Percentiles rank a stretch among this genome's conserved stretches.
Evolutionary conservation across 768 basidiomycete genomes (phyloP).

Genomic region (Harrya chromipes): DNA sequence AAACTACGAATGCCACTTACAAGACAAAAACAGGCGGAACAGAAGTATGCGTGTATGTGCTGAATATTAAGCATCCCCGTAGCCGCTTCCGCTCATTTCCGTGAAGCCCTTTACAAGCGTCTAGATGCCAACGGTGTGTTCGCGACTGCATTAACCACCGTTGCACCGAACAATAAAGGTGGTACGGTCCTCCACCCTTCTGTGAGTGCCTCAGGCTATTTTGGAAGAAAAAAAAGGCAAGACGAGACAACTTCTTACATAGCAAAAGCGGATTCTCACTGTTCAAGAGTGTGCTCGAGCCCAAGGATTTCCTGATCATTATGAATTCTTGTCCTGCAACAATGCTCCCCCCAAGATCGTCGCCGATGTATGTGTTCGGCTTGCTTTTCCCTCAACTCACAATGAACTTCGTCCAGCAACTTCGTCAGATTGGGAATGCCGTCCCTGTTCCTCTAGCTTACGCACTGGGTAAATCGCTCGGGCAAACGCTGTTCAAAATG

Average conservation of each 20-base stretch:
- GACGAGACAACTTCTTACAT: neutral
- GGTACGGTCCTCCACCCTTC: slow-evolving; percentile 44
- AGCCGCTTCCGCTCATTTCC: slow-evolving; percentile 3
- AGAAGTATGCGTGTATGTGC: slow-evolving; percentile 26
- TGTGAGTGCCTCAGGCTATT: slow-evolving; percentile 26
- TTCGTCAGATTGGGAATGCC: slow-evolving; percentile 77
- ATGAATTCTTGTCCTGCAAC: slow-evolving; percentile 54
- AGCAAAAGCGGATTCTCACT: slow-evolving; percentile 72
- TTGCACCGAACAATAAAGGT: slow-evolving; percentile 50
- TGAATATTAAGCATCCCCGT: neutral
- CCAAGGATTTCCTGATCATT: slow-evolving; percentile 76
- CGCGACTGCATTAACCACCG: slow-evolving; percentile 59
- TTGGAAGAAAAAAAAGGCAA: neutral
- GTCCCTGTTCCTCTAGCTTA: slow-evolving; percentile 69
- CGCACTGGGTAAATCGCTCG: slow-evolving; percentile 51
- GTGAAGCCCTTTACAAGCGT: slow-evolving; percentile 53
- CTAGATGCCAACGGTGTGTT: slow-evolving; percentile 53
- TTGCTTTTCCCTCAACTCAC: neutral
- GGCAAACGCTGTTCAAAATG: slow-evolving; percentile 42
- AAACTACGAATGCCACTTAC: slow-evolving; percentile 37
- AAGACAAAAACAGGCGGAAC: slow-evolving; percentile 27
- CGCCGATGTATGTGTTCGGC: slow-evolving; percentile 47
- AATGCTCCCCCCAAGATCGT: slow-evolving; percentile 33
- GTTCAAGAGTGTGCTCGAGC: slow-evolving; percentile 68
- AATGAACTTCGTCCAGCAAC: slow-evolving; percentile 46